Base-by-base conservation (phyloP, 179 eudicot genomes). In the Spinacia oleracea region DNA sequence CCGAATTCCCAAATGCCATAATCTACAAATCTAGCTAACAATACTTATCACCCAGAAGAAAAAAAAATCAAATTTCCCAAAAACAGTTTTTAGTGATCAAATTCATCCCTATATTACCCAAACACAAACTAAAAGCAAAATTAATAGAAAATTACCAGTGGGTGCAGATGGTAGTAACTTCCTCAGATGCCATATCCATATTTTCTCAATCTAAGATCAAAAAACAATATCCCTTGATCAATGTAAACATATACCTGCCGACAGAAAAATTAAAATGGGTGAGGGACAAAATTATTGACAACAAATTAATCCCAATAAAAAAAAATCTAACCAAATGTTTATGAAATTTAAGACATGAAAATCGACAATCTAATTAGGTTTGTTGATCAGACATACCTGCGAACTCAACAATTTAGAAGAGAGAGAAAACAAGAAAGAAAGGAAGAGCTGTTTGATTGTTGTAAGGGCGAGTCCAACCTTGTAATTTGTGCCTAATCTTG, bases 141-240 rank as follows among this genome's bases (percentile, higher is more conserved):
- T 29, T 31, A 42, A 25, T 46, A 67, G 5, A 75, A 69, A 6
- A 70, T 66, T 81, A 87, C 89, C 89, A 87, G 86, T 85, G 89
- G 34, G 9, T 77, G 78, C 89, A 87, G 64, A 85, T 76, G 79
- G 72, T 80, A 71, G 86, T 60, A 59, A 79, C 55, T 76, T 84
- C 87, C 55, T 84, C 86, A 12, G 83, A 72, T 55, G 53, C 67
- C 84, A 78, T 51, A 60, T 84, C 79, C 89, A 86, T 86, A 45
- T 34, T 72, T 66, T 73, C 62, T 50, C 29, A 73, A 67, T 62
- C 75, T 23, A 59, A 56, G 53, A 75, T 70, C 38, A 67, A 74
- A 38, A 67, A 50, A 42, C n/a, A 5, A 77, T 40, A 51, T 10
- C 46, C 63, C 77, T 56, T 32, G 82, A 79, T 75, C 79, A 74